Evolutionary conservation across 768 basidiomycete genomes (phyloP).

Genomic region (Favolaschia claudopus): DNA sequence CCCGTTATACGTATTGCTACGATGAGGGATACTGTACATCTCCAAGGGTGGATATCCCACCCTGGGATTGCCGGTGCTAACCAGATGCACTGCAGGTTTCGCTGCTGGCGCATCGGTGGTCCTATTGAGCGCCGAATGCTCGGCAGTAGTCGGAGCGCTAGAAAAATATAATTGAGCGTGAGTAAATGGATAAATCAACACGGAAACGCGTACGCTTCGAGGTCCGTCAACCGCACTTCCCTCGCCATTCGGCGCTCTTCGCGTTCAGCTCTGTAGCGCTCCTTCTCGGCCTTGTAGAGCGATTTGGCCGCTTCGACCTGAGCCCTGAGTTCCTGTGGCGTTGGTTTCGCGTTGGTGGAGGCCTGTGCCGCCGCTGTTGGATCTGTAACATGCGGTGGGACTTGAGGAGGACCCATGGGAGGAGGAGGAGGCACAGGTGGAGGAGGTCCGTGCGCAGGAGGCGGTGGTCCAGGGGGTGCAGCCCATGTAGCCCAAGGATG

Average conservation of each 20-base stretch:
- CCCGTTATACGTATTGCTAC: conserved; percentile 52
- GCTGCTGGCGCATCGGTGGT: conserved; percentile 23
- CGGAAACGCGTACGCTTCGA: conserved; percentile 17
- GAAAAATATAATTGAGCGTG: background rate
- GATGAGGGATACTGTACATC: conserved; percentile 63
- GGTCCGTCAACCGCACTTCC: conserved; percentile 31
- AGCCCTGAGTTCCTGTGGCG: conserved; percentile 48
- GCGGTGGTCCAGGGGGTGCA: conserved; percentile 15
- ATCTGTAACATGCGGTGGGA: too few species aligned
- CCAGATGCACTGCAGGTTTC: conserved; percentile 49
- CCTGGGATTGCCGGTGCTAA: conserved; percentile 61
- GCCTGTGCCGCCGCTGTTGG: conserved; percentile 21
- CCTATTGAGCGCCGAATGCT: conserved; percentile 8
- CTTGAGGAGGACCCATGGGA: conserved; percentile 30
- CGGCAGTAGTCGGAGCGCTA: conserved; percentile 3
- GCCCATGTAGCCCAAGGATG: too few species aligned
- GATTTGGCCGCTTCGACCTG: conserved; percentile 73
- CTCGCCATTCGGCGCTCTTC: conserved; percentile 54
- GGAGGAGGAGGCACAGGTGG: conserved; percentile 24
- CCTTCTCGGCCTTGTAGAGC: conserved; percentile 74
- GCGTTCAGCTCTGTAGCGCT: conserved; percentile 67
- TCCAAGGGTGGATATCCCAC: conserved; percentile 69
- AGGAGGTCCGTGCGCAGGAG: conserved; percentile 20
- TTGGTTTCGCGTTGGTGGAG: conserved; percentile 29
- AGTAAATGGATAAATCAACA: conserved; percentile 20